Evolutionary conservation across 805 yeast genomes (phyloP), one percentile per base, ranked within the genome.

Genomic region (Ogataea nakhonphanomensis): DNA sequence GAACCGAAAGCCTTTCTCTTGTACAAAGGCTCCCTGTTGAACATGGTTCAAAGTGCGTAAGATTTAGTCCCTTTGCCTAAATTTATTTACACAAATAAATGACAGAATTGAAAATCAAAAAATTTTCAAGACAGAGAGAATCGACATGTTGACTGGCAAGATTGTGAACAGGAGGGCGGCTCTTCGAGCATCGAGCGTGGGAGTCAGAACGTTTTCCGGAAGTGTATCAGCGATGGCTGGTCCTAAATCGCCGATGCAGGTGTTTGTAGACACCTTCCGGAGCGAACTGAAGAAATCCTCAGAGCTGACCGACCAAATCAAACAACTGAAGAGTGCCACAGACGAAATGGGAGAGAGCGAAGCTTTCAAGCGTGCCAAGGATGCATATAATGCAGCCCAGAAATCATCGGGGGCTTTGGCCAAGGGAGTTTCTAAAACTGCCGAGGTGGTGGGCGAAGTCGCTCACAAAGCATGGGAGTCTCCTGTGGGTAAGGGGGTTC

Each of bases 391-490:
- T 41, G 75, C 71, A 40, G 96, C 98, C 3, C 93, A 85, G 55
- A 80, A 78, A 58, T 75, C 78, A 10, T 64, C 74, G 13, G 81
- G 84, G 10, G 59, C 58, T 17, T 73, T 79, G n/a, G 77, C 79
- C 7, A 78, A 84, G 59, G 83, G 88, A 30, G 77, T 87, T 40
- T 76, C 79, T 55, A 85, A 84, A 65, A 93, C 98, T 5, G 97
- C 97, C n/a, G 87, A 84, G 54, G 91, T 81, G 28, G 88, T 93
- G 25, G 98, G 96, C 39, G 82, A 76, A 43, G 95, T 81, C 32
- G 98, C 96, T 4, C 71, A 76, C 28, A 83, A 81, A 44, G 96
- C 97, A 1, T 93, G 99, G 99, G 96, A 93, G 46, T 88, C 96
- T 1, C 86, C 93, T 17, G 85, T 91, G 30, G 93, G 95, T 45